Evolutionary conservation across 176 grass and related monocot species (phyloP).

Genomic region (Avena eriantha): DNA sequence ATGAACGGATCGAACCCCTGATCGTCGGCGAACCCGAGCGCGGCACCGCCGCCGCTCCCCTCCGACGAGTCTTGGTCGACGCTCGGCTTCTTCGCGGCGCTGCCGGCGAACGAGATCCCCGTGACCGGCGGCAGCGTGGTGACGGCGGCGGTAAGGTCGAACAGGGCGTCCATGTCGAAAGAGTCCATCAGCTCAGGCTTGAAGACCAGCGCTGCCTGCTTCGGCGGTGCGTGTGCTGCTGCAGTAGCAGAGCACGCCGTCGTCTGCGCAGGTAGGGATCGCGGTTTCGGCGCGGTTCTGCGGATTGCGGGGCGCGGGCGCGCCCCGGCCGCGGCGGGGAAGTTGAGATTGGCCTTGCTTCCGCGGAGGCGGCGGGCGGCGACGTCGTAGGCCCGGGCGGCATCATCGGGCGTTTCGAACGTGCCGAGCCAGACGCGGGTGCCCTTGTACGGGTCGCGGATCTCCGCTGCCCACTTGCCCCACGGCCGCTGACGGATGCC

Average conservation of each 20-base stretch:
- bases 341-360: constrained; percentile 82
- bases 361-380: constrained; percentile 71
- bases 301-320: constrained; percentile 25
- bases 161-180: constrained; percentile 11
- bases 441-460: constrained; percentile 76
- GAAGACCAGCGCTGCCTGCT: background rate
- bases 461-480: constrained; percentile 89
- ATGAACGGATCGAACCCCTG: constrained; percentile 55
- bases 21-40: constrained; percentile 43
- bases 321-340: constrained; percentile 40
- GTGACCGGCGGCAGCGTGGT: background rate
- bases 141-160: constrained; percentile 21
- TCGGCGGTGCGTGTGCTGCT: background rate
- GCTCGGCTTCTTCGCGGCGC: background rate
- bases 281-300: constrained; percentile 3
- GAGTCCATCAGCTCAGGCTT: background rate
- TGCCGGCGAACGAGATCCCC: constrained; percentile 40
- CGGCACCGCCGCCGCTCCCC: background rate
- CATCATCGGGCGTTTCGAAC: constrained; percentile 74
- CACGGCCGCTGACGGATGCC: constrained; percentile 76
- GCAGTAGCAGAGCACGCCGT: background rate
- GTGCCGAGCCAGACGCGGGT: constrained; percentile 89
- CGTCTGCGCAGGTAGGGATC: background rate
- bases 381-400: constrained; percentile 67
- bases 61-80: constrained; percentile 9